Evolutionary conservation across 768 basidiomycete species (phyloP), one percentile per base, ranked within the genome.

Genomic region (Pulveroboletus sp.): DNA sequence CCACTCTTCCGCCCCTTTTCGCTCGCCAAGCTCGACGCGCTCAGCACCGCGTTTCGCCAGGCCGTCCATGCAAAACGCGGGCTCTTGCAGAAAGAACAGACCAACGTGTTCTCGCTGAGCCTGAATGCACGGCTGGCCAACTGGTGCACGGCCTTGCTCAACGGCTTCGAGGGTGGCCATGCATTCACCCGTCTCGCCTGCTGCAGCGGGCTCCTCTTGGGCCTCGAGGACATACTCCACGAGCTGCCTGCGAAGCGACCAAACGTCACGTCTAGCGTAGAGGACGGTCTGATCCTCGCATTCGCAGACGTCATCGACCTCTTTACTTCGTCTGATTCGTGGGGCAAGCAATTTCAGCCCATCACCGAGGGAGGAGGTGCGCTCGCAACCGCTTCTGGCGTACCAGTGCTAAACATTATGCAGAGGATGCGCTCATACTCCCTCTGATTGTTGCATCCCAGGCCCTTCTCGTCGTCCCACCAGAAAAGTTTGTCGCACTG

Each of bases 281-380:
- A 90, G 63, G 78, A 85, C 45, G 84, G 87, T 57, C 62, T 81
- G 21, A 71, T 90, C 25, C 70, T 91, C 23, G 79, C 85, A 4
- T 71, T 89, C 23, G 87, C 89, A 8, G 87, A 90, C 60, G 77
- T 85, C 20, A 78, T 90, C 63, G 87, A 90, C 55, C 66, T 75
- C 11, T 81, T 84, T 52, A 56, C 60, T 16, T 62, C 60, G 7
- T 67, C 70, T 5, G 65, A 63, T 40, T 72, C 71, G 14, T 89
- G 87, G 87, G 81, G 84, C 60, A 76, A 72, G 43, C 86, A 90
- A 57, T 89, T 88, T 60, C 74, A 75, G 48, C 76, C 78, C n/a
- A 69, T 70, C 16, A 69, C 73, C 6, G 74, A 77, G 54, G 74
- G 69, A 59, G 70, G 54, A 49, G 69, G 69, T 61, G 68, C 68